These are phyloP conservation scores for Naganishia onofrii DNA, from an alignment of 768 basidiomycete genomes.

Conservation along the genomic window DNA sequence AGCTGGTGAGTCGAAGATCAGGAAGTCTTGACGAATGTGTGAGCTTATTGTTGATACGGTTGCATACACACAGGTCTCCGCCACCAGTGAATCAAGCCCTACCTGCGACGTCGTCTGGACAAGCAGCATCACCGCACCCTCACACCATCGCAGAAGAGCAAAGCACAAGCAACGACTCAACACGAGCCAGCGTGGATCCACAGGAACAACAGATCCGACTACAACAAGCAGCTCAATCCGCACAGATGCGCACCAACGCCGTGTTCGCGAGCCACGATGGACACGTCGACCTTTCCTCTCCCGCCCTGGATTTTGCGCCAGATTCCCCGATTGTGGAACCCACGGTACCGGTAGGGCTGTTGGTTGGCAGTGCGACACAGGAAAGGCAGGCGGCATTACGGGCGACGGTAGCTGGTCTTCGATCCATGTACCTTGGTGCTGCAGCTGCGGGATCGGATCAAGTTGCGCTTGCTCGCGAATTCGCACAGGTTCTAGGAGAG, in stretches of 20 bases:
- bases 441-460: not conserved
- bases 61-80: not conserved
- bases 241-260: slow-evolving; percentile 2
- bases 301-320: slow-evolving; percentile 11
- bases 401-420: not conserved
- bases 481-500: slow-evolving; percentile 8
- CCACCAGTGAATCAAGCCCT: slow-evolving; percentile 1
- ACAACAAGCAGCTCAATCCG: not conserved
- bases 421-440: slow-evolving; percentile 4
- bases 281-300: slow-evolving; percentile 18
- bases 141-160: not conserved
- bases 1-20: slow-evolving; percentile 28
- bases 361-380: not conserved
- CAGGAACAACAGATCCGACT: not conserved
- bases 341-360: not conserved
- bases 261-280: slow-evolving; percentile 17
- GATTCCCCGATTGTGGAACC: not conserved
- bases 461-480: not conserved
- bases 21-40: no score
- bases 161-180: not conserved
- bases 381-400: slow-evolving; percentile 13
- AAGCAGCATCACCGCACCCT: not conserved
- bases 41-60: not conserved
- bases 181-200: not conserved
- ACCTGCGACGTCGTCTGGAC: not conserved